Base-by-base conservation (phyloP, 805 yeast species). In the Pichia heedii region DNA sequence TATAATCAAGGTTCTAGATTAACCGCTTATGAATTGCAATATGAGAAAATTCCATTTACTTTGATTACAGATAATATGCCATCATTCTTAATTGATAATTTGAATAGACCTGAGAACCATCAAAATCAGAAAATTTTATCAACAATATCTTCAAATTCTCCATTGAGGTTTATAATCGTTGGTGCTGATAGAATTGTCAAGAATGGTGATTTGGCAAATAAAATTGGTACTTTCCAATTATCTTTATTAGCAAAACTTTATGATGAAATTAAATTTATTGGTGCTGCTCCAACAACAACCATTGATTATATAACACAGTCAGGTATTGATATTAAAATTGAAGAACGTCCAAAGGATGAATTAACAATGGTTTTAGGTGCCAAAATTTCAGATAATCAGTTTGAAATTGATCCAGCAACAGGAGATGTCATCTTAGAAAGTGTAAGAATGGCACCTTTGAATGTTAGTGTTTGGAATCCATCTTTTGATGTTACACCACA, bases 181-280 rank as follows among this genome's bases (percentile, higher is more conserved):
- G 98, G 98, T 37, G 96, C 97, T 13, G 98, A 90, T 58, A 75
- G 98, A 60, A 83, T 90, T 33, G 97, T 89, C 3, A 70, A 73
- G 24, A 90, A 90, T 59, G 98, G 98, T 41, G 98, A 90, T 58
- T 79, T 96, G 26, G 97, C 97, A 1, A 90, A 90, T 66, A 90
- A 90, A 66, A 90, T 90, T 41, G 98, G 98, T 20, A 93, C 97
- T 0, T 85, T 78, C 64, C 97, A 89, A 65, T 66, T 90, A 50
- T 83, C 97, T 0, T 69, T 81, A 12, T 66, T 87, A 45, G 81
- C 95, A 18, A 73, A 80, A 46, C 68, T 67, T 48, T 74, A 75
- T 41, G 73, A 73, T 43, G 80, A 76, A 7, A 78, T 89, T 54
- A 82, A 81, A 57, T 90, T 93, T 54, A 79, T 86, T 37, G 96